Evolutionary conservation across 2,329 filamentous ascomycete species (phyloP).

Genomic region (Claviceps maximensis): DNA sequence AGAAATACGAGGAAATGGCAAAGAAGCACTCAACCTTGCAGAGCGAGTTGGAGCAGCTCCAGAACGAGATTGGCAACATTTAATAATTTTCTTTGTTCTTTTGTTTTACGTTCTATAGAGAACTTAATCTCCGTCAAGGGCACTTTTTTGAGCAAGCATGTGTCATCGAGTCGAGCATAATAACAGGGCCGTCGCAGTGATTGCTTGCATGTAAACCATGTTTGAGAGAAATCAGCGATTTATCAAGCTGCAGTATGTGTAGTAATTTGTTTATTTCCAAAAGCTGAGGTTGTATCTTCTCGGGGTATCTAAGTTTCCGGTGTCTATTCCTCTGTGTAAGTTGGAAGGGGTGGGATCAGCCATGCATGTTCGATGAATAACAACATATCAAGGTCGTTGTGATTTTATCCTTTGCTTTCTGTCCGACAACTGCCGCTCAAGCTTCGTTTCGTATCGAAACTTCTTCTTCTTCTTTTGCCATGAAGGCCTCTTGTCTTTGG

Average conservation of each 20-base stretch:
- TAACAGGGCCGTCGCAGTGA: not conserved
- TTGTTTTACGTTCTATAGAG: constrained; percentile 5
- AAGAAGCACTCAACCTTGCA: constrained; percentile 75
- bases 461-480: constrained; percentile 64
- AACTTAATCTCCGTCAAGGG: constrained; percentile 8
- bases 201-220: constrained; percentile 13
- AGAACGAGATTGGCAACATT: constrained; percentile 85
- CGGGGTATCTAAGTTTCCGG: constrained; percentile 16
- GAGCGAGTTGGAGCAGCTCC: constrained; percentile 86
- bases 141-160: not conserved
- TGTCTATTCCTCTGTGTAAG: not conserved
- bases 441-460: constrained; percentile 85
- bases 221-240: constrained; percentile 16
- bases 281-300: constrained; percentile 16
- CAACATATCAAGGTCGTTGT: constrained; percentile 9
- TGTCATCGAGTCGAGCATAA: not conserved
- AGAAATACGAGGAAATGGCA: constrained; percentile 95
- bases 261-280: constrained; percentile 13
- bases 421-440: constrained; percentile 62
- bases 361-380: not conserved
- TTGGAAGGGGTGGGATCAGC: not conserved
- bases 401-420: constrained; percentile 57
- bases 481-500: constrained; percentile 18
- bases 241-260: constrained; percentile 18
- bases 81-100: constrained; percentile 32